Evolutionary conservation across 2,329 filamentous ascomycete genomes (phyloP).

Genomic region (Orbilia brochopaga): DNA sequence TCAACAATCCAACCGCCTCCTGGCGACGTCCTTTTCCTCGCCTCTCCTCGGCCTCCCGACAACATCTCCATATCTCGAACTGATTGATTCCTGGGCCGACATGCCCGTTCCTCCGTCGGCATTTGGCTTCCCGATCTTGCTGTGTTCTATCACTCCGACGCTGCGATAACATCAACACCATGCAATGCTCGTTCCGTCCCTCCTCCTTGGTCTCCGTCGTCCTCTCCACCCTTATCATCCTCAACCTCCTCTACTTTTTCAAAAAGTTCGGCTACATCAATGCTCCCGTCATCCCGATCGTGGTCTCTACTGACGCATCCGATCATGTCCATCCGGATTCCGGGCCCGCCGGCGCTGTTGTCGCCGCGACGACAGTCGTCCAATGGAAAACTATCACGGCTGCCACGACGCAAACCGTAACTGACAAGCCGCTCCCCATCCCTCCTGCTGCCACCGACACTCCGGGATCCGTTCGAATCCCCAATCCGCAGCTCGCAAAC

Average conservation of each 20-base stretch:
- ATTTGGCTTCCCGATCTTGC: neutral
- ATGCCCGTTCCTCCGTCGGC: neutral
- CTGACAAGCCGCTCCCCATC: constrained; percentile 8
- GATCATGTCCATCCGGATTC: neutral
- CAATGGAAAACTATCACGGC: constrained; percentile 1
- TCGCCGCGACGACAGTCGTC: neutral
- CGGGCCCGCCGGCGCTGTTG: neutral
- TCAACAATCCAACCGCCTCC: no score
- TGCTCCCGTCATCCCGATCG: neutral
- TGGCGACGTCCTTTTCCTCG: no score
- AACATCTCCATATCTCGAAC: no score
- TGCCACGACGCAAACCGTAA: neutral
- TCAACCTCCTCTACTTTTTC: constrained; percentile 34
- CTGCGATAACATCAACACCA: neutral
- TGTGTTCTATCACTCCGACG: neutral
- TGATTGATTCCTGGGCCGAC: neutral
- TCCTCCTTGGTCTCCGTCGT: constrained; percentile 12
- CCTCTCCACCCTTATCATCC: constrained; percentile 13
- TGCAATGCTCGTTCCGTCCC: constrained; percentile 9
- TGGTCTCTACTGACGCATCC: neutral
- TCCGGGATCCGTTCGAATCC: neutral
- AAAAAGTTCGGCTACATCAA: constrained; percentile 13
- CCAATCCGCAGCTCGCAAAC: neutral
- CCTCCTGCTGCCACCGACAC: neutral
- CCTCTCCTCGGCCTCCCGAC: no score